Conservation (phyloP, 441 rosid genomes). For the Isatis lusitanica region DNA sequence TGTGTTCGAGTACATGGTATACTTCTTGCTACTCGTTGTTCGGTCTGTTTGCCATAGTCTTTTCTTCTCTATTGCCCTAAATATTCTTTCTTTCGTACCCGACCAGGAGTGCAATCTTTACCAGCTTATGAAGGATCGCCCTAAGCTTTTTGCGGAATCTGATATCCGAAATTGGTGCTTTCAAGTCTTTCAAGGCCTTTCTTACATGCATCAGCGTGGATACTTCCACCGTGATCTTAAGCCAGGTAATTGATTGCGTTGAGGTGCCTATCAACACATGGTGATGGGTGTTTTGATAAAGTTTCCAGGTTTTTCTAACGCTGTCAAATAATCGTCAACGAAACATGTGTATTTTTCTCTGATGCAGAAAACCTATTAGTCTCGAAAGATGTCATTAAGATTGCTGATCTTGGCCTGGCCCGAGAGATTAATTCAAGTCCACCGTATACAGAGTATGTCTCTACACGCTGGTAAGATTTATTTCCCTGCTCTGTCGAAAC, state of each 20-base stretch:
- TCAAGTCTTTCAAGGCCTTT: constrained; percentile 95
- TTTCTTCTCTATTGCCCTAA: background rate
- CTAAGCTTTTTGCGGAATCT: constrained; percentile 71
- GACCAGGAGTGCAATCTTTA: constrained; percentile 86
- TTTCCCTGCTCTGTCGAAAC: background rate
- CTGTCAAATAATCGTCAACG: background rate
- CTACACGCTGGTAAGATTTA: constrained; percentile 84
- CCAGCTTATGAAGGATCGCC: constrained; percentile 85
- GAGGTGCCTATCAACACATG: constrained; percentile 15
- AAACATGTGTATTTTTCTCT: background rate
- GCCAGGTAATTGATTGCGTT: constrained; percentile 63
- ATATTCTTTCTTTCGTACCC: background rate
- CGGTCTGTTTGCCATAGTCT: background rate
- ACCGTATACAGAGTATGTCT: constrained; percentile 89
- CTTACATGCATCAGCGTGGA: constrained; percentile 90
- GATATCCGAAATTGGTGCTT: constrained; percentile 90
- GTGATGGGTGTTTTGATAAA: background rate
- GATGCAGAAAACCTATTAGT: constrained; percentile 77
- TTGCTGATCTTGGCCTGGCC: constrained; percentile 98
- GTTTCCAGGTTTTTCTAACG: background rate
- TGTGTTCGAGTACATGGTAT: constrained; percentile 90
- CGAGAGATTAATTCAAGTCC: constrained; percentile 82
- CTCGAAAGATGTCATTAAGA: constrained; percentile 68
- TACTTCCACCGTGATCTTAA: constrained; percentile 97
- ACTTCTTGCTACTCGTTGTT: background rate